Conservation (phyloP, 768 basidiomycete species). For the Pisolithus orientalis region DNA sequence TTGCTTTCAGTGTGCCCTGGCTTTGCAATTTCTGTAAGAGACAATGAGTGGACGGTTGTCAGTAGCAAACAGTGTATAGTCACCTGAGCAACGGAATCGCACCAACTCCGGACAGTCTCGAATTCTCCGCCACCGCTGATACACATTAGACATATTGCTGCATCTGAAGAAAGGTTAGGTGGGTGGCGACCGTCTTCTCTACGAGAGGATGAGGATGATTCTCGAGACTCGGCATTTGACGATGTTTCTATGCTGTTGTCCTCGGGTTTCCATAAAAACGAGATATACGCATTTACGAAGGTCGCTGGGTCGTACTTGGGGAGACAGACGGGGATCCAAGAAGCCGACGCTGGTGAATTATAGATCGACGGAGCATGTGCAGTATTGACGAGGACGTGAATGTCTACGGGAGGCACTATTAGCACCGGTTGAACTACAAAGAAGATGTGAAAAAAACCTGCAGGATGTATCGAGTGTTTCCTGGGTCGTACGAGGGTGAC, state of each 20-base stretch:
- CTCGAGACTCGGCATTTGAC: background rate
- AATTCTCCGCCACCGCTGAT: conserved; percentile 82
- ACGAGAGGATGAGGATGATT: background rate
- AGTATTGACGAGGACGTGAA: conserved; percentile 90
- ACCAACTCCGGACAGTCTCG: conserved; percentile 75
- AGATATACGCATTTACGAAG: conserved; percentile 89
- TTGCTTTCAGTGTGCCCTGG: conserved; percentile 49
- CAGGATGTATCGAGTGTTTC: conserved; percentile 93
- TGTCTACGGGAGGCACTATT: conserved; percentile 37
- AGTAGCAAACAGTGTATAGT: conserved; percentile 9
- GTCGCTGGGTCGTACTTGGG: conserved; percentile 88
- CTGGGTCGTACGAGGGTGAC: conserved; percentile 84
- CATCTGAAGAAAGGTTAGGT: conserved; percentile 19
- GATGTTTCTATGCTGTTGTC: conserved; percentile 4
- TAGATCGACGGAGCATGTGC: conserved; percentile 75
- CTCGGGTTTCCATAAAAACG: conserved; percentile 49
- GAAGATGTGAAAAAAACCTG: conserved; percentile 42
- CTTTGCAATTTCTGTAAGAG: conserved; percentile 51
- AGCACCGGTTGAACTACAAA: background rate
- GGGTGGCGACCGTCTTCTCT: conserved; percentile 3
- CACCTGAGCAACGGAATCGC: conserved; percentile 58
- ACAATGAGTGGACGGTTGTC: background rate
- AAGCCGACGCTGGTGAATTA: conserved; percentile 73
- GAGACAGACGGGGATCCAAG: conserved; percentile 93
- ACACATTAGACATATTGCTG: conserved; percentile 63